Evolutionary conservation across 106 monocot genomes (phyloP).

Genomic region (Dioscorea dumetorum): DNA sequence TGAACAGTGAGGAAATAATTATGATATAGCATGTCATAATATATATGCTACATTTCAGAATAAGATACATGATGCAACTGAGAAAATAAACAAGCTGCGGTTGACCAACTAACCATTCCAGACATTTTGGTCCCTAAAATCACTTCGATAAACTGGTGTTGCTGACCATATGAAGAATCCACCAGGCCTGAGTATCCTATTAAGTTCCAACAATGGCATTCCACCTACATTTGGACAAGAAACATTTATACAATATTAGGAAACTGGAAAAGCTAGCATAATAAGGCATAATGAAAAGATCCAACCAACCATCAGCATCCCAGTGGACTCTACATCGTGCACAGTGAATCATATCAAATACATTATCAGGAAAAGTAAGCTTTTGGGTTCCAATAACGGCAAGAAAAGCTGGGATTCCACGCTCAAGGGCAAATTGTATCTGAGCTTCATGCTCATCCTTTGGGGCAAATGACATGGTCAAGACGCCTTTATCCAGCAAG

Average conservation of each 20-base stretch:
- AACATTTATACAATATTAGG: background rate
- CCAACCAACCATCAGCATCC: constrained; percentile 78
- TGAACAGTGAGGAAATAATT: no score
- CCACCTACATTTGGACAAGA: constrained; percentile 53
- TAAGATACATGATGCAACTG: background rate
- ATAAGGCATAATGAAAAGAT: background rate
- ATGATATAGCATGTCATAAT: no score
- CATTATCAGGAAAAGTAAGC: constrained; percentile 77
- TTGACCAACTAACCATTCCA: constrained; percentile 88
- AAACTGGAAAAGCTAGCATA: background rate
- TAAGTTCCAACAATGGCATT: constrained; percentile 82
- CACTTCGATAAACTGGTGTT: constrained; percentile 88
- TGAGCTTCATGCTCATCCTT: constrained; percentile 96
- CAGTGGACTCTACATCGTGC: constrained; percentile 84
- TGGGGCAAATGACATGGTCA: constrained; percentile 88
- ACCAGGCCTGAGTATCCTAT: constrained; percentile 86
- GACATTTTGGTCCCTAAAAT: constrained; percentile 42
- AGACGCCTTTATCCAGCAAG: constrained; percentile 58
- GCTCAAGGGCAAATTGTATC: constrained; percentile 91
- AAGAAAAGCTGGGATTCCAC: constrained; percentile 82
- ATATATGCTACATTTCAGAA: no score
- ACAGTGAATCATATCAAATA: constrained; percentile 84
- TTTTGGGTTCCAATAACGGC: constrained; percentile 72
- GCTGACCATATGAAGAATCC: constrained; percentile 94
- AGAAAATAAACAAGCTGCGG: background rate